These are phyloP conservation scores for Trichoderma virens DNA, from an alignment of 495 filamentous ascomycete species.

Conservation along the genomic window DNA sequence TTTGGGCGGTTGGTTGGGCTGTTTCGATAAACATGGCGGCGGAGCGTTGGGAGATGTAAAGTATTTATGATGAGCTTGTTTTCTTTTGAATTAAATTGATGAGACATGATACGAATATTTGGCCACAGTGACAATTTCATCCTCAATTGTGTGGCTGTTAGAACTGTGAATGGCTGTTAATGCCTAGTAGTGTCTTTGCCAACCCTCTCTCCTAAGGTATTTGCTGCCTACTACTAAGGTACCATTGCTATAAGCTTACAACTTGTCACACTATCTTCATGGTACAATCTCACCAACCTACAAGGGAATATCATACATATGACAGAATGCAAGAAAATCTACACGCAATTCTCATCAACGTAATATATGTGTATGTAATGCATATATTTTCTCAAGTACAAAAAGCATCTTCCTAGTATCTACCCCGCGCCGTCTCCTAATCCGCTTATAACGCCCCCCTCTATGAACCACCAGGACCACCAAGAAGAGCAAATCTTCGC, in stretches of 20 bases:
- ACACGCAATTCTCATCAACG: too few species aligned
- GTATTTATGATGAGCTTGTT: not conserved
- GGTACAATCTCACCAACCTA: too few species aligned
- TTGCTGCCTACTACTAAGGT: too few species aligned
- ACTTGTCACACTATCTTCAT: too few species aligned
- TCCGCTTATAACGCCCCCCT: not conserved
- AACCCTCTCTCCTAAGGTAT: too few species aligned
- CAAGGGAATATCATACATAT: too few species aligned
- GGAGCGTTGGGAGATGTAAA: not conserved
- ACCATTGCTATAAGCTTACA: too few species aligned
- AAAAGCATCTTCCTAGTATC: not conserved
- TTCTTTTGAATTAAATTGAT: not conserved
- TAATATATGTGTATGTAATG: not conserved
- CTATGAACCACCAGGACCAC: constrained; percentile 71
- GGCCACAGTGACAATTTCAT: too few species aligned
- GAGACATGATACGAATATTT: not conserved
- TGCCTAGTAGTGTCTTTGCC: too few species aligned
- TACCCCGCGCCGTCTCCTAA: not conserved
- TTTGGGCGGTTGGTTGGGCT: not conserved
- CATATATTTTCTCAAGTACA: not conserved
- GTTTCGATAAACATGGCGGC: not conserved
- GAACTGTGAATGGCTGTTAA: too few species aligned
- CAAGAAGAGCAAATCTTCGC: constrained; percentile 86
- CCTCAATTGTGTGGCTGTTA: too few species aligned
- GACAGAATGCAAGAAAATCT: too few species aligned